phyloP scores from a whole-genome alignment of 257 asterid species.

The Jacaranda mimosifolia region DNA sequence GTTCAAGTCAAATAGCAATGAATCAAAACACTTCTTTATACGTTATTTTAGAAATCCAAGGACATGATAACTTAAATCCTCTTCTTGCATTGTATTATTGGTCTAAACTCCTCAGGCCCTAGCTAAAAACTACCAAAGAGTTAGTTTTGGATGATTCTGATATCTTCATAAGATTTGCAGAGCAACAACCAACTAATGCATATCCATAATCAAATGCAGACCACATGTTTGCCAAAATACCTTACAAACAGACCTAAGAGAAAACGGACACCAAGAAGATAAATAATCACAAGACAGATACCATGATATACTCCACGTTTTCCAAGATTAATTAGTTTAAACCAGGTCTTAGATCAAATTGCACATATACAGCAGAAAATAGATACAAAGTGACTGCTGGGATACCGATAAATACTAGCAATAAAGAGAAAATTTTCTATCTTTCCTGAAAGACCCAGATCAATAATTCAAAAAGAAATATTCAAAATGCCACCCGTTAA shows the following conservation, averaged over 20 bases:
- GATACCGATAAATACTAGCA: not conserved
- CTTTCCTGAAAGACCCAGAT: constrained; percentile 27
- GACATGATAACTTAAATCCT: no score
- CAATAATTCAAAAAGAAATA: not conserved
- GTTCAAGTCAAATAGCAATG: no score
- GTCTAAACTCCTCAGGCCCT: no score
- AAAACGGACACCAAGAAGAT: not conserved
- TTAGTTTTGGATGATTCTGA: not conserved
- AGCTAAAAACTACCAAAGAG: not conserved
- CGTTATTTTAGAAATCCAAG: no score
- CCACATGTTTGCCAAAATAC: constrained; percentile 39
- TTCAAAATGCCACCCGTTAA: not conserved
- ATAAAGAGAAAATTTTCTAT: constrained; percentile 14
- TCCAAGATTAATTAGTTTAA: not conserved
- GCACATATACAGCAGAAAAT: not conserved
- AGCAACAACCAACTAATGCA: not conserved
- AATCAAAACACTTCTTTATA: no score
- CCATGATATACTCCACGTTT: not conserved
- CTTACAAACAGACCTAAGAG: constrained; percentile 2
- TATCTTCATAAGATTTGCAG: constrained; percentile 9
- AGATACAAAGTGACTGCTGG: not conserved
- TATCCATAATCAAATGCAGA: constrained; percentile 29
- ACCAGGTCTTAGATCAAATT: not conserved
- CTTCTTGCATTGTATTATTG: no score
- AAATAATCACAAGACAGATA: constrained; percentile 8